Evolutionary conservation across 2,329 filamentous ascomycete species (phyloP).

Genomic region (Epichloe sylvatica): DNA sequence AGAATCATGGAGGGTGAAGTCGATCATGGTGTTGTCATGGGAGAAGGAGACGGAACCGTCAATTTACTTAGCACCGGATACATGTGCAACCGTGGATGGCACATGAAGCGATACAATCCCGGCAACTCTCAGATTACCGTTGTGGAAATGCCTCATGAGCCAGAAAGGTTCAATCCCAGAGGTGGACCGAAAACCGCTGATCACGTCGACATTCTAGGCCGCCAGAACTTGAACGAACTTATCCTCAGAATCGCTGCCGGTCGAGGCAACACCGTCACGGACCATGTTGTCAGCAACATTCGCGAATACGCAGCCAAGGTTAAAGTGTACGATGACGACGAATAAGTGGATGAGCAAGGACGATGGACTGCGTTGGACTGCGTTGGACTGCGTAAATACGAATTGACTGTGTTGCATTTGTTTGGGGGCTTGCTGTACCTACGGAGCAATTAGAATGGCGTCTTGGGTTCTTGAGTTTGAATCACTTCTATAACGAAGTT

Average conservation of each 20-base stretch:
- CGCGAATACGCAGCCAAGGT: slow-evolving; percentile 69
- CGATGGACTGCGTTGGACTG: background rate
- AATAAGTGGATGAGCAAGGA: slow-evolving; percentile 1
- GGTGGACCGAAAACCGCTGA: slow-evolving; percentile 62
- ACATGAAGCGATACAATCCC: slow-evolving; percentile 85
- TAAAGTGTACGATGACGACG: slow-evolving; percentile 58
- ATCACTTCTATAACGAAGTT: background rate
- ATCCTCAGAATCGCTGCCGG: slow-evolving; percentile 78
- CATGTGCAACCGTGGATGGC: slow-evolving; percentile 95
- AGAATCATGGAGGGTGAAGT: slow-evolving; percentile 42
- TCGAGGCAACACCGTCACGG: slow-evolving; percentile 62
- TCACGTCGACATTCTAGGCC: slow-evolving; percentile 89
- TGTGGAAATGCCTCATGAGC: slow-evolving; percentile 93
- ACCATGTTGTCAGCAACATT: slow-evolving; percentile 71
- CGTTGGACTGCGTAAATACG: no score
- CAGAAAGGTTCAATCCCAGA: slow-evolving; percentile 77
- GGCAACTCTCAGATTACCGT: slow-evolving; percentile 67
- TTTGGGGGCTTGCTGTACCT: background rate
- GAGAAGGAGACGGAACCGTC: slow-evolving; percentile 92
- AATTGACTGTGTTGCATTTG: background rate
- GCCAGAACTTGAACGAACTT: slow-evolving; percentile 79
- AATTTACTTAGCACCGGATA: slow-evolving; percentile 85
- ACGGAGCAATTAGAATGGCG: background rate
- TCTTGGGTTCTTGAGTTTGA: background rate
- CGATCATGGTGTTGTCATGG: slow-evolving; percentile 88